These are phyloP conservation scores for Posidonia australis DNA, from an alignment of 106 monocot species.

Conservation along the genomic window DNA sequence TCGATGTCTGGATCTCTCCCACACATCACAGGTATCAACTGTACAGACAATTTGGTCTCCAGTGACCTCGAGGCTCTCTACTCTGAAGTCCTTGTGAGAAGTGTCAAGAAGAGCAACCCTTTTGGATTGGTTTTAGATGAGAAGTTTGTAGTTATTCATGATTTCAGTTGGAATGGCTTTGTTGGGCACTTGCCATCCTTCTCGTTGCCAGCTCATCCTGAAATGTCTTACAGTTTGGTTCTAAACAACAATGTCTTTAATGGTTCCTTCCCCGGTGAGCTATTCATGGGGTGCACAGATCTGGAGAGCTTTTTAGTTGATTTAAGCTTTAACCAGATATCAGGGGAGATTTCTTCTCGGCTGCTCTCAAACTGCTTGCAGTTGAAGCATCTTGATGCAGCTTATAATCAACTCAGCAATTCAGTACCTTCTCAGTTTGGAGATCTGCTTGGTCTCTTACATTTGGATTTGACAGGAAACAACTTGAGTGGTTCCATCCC, in stretches of 20 bases:
- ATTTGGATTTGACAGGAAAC: conserved; percentile 35
- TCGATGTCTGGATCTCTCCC: conserved; percentile 24
- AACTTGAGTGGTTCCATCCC: conserved; percentile 25
- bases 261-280: conserved; percentile 24
- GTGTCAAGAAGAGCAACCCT: conserved; percentile 20
- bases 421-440: conserved; percentile 25
- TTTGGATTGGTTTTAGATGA: conserved; percentile 11
- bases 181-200: conserved; percentile 34
- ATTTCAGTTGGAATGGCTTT: conserved; percentile 51
- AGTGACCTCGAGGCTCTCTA: conserved; percentile 12
- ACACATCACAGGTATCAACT: not conserved
- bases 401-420: conserved; percentile 31
- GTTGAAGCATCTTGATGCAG: conserved; percentile 34
- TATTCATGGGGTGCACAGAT: conserved; percentile 24
- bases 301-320: conserved; percentile 31
- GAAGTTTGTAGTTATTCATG: conserved; percentile 29
- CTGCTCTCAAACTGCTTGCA: conserved; percentile 17
- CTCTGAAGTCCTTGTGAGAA: too few relatives aligned
- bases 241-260: conserved; percentile 42
- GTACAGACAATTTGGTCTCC: conserved; percentile 25
- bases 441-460: conserved; percentile 10
- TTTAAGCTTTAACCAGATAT: conserved; percentile 34
- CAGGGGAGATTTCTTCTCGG: conserved; percentile 19
- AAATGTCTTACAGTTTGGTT: conserved; percentile 32
- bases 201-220: conserved; percentile 8